phyloP scores from a whole-genome alignment of 225 moss, liverwort and hornwort genomes.

The Climacium dendroides region DNA sequence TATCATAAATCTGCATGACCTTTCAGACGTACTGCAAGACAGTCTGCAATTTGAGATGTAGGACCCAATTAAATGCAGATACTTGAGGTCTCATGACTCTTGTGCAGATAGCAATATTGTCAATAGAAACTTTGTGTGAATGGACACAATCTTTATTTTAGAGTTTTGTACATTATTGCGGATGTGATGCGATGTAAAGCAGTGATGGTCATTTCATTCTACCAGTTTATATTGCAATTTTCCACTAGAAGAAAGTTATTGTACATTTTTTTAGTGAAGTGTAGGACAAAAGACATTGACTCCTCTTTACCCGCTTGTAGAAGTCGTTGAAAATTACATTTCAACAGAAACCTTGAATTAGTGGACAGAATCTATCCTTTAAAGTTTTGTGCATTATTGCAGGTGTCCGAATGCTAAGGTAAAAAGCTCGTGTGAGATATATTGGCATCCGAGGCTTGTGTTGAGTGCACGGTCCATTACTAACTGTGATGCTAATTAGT shows the following conservation, averaged over 20 bases:
- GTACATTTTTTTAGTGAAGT: neutral
- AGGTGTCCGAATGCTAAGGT: neutral
- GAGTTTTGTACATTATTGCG: neutral
- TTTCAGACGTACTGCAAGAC: neutral
- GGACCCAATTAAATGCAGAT: neutral
- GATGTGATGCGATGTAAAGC: neutral
- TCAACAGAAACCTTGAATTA: neutral
- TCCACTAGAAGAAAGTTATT: neutral
- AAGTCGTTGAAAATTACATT: neutral
- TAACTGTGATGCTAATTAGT: neutral
- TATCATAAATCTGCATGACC: neutral
- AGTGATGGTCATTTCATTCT: neutral
- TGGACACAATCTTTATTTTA: neutral
- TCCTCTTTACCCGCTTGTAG: neutral
- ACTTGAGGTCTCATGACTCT: neutral
- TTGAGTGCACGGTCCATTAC: neutral
- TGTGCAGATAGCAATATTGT: neutral
- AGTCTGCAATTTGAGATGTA: neutral
- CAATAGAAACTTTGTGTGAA: neutral
- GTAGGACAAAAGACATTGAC: no score
- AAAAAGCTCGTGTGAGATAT: neutral
- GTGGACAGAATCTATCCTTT: neutral
- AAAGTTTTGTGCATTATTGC: neutral
- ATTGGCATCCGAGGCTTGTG: neutral
- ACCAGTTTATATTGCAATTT: neutral